These are phyloP conservation scores for Phytophthora pluvialis DNA, from an alignment of 352 stramenopile genomes.

Conservation along the genomic window DNA sequence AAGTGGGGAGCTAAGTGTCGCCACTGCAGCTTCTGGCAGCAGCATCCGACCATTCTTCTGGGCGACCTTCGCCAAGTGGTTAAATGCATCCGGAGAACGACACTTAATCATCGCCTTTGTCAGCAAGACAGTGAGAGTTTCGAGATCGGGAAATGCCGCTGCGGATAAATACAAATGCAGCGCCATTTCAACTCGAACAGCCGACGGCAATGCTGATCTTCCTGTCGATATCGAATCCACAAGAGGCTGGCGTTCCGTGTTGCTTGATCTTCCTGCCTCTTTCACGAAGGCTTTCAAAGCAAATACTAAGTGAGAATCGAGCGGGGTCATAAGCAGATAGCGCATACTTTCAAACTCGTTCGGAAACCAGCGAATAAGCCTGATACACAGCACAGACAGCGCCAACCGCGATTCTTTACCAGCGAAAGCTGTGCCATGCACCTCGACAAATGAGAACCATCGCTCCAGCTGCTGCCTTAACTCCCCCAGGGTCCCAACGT, in stretches of 20 bases:
- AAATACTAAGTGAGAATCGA: constrained; percentile 43
- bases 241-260: constrained; percentile 8
- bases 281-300: constrained; percentile 45
- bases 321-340: constrained; percentile 33
- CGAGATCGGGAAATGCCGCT: constrained; percentile 42
- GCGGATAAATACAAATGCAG: constrained; percentile 40
- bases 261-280: constrained; percentile 24
- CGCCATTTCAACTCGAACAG: constrained; percentile 46
- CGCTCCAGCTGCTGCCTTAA: constrained; percentile 49
- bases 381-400: constrained; percentile 45
- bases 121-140: constrained; percentile 38
- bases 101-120: constrained; percentile 50
- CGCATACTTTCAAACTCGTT: constrained; percentile 38
- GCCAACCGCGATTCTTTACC: constrained; percentile 52
- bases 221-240: constrained; percentile 12
- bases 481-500: constrained; percentile 18
- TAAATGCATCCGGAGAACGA: constrained; percentile 35
- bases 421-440: constrained; percentile 28
- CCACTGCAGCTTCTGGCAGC: constrained; percentile 26
- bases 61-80: constrained; percentile 35
- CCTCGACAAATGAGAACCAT: constrained; percentile 48
- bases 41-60: constrained; percentile 36
- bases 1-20: constrained; percentile 33
- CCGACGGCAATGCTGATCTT: constrained; percentile 21
- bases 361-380: constrained; percentile 57